These are phyloP conservation scores for Lichina pygmaea DNA, from an alignment of 495 filamentous ascomycete species.

Conservation along the genomic window DNA sequence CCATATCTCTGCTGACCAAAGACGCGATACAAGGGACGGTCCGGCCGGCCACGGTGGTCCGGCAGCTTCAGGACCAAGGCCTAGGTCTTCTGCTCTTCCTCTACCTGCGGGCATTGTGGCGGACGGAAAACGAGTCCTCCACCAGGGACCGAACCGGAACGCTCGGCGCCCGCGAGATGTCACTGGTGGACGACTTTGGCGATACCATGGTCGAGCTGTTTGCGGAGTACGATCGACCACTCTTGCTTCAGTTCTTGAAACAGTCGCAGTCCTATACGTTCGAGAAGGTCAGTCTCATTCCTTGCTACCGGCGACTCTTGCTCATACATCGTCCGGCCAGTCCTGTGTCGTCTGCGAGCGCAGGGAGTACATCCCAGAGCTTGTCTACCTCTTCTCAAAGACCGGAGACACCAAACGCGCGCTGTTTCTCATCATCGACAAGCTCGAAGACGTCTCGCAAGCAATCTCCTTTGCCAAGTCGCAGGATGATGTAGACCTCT, in stretches of 20 bases:
- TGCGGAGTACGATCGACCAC: constrained; percentile 46
- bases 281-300: constrained; percentile 20
- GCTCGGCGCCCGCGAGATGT: constrained; percentile 32
- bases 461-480: constrained; percentile 87
- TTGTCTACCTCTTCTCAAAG: constrained; percentile 83
- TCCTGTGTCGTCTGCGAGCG: constrained; percentile 59
- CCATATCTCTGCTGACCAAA: constrained; percentile 63
- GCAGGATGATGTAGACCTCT: constrained; percentile 69
- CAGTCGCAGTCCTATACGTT: constrained; percentile 61
- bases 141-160: constrained; percentile 13
- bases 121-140: constrained; percentile 16
- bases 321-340: constrained; percentile 3
- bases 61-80: constrained; percentile 29
- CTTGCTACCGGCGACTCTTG: not conserved
- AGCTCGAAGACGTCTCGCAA: constrained; percentile 61
- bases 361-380: constrained; percentile 54
- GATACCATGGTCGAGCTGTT: constrained; percentile 70
- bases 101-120: constrained; percentile 71
- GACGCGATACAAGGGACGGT: constrained; percentile 78
- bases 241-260: constrained; percentile 73
- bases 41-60: constrained; percentile 45
- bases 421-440: constrained; percentile 71
- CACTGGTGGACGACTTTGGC: constrained; percentile 60
- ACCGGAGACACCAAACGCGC: constrained; percentile 80
- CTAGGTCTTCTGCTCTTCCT: constrained; percentile 58